Conservation (phyloP, 129 eudicot genomes). For the Solidago caesia region DNA sequence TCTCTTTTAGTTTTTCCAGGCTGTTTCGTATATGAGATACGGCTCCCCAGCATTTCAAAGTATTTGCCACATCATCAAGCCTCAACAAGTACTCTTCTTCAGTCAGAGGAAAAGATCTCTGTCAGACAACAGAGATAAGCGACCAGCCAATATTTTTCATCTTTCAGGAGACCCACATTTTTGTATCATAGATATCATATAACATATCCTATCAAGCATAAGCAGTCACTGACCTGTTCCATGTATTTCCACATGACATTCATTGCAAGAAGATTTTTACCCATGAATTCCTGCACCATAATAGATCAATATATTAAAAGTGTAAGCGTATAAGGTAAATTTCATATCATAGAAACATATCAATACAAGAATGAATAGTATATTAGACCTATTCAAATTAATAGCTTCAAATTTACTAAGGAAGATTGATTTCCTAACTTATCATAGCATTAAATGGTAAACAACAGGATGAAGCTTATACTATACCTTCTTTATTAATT, state of each 20-base stretch:
- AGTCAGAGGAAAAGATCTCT: conserved; percentile 94
- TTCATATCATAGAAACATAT: background rate
- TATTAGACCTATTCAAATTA: background rate
- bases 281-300: conserved; percentile 86
- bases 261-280: conserved; percentile 93
- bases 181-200: background rate
- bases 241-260: conserved; percentile 95
- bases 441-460: background rate
- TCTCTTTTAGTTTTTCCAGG: conserved; percentile 71
- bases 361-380: no score
- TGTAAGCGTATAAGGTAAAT: background rate
- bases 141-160: conserved; percentile 5
- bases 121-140: conserved; percentile 23
- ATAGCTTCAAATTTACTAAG: background rate
- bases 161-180: background rate
- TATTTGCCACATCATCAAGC: conserved; percentile 98
- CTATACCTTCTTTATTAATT: conserved; percentile 92
- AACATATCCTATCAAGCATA: conserved; percentile 11
- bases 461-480: conserved; percentile 23
- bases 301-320: background rate
- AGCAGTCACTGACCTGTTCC: conserved; percentile 68
- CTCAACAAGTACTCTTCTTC: conserved; percentile 96
- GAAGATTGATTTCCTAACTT: background rate
- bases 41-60: conserved; percentile 96
- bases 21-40: conserved; percentile 93